Evolutionary conservation across 495 filamentous ascomycete genomes (phyloP).

Genomic region (Annulohypoxylon moriforme): DNA sequence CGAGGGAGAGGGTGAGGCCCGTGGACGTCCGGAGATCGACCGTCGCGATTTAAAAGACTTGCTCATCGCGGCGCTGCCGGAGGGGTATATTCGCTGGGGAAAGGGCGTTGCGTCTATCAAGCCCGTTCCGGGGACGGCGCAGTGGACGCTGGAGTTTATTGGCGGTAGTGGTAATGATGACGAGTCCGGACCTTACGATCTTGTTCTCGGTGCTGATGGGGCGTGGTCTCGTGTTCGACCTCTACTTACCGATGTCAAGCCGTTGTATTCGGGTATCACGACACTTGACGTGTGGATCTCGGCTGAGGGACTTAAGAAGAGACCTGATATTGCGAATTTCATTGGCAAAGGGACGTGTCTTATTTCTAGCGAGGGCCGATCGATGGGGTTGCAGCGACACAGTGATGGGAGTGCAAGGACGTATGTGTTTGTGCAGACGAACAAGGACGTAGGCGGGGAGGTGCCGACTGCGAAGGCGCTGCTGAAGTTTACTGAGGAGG

Average conservation of each 20-base stretch:
- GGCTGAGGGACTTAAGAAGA: slow-evolving; percentile 48
- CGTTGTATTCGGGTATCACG: slow-evolving; percentile 61
- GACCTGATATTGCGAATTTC: slow-evolving; percentile 46
- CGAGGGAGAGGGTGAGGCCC: slow-evolving; percentile 33
- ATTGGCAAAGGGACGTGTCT: slow-evolving; percentile 61
- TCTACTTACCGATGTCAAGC: slow-evolving; percentile 59
- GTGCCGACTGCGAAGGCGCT: slow-evolving; percentile 41
- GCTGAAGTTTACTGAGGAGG: slow-evolving; percentile 42
- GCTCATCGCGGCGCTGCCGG: slow-evolving; percentile 53
- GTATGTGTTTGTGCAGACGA: slow-evolving; percentile 53
- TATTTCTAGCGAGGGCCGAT: slow-evolving; percentile 53
- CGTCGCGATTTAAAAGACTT: slow-evolving; percentile 54
- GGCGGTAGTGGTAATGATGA: slow-evolving; percentile 26
- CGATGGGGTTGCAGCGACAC: slow-evolving; percentile 57
- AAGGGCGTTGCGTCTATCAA: slow-evolving; percentile 49
- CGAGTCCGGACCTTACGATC: slow-evolving; percentile 54
- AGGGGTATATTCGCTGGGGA: slow-evolving; percentile 58
- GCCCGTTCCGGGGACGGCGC: slow-evolving; percentile 31
- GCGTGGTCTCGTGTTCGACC: slow-evolving; percentile 67
- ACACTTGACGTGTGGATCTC: slow-evolving; percentile 52
- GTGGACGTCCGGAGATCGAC: slow-evolving; percentile 64
- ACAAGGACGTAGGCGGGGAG: slow-evolving; percentile 24
- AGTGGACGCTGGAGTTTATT: slow-evolving; percentile 52
- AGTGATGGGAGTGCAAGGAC: slow-evolving; percentile 55
- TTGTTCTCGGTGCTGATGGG: slow-evolving; percentile 72